Evolutionary conservation across 768 basidiomycete genomes (phyloP).

Genomic region (Termitomyces heimii): DNA sequence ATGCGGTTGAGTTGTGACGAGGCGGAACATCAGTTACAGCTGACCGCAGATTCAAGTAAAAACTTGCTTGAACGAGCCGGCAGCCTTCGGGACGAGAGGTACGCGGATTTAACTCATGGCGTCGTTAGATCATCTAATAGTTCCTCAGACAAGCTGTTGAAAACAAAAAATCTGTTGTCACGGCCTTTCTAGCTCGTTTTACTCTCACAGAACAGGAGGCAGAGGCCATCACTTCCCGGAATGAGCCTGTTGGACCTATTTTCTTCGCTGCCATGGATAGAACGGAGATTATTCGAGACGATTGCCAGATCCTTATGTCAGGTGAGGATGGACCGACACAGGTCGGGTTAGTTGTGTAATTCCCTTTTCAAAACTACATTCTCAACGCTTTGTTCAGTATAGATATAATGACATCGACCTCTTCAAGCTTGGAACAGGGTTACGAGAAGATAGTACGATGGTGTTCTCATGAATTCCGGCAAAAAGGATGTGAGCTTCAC

Average conservation of each 20-base stretch:
- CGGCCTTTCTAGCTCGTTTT: constrained; percentile 78
- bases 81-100: constrained; percentile 71
- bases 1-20: constrained; percentile 85
- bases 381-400: constrained; percentile 38
- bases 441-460: constrained; percentile 88
- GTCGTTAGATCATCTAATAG: background rate
- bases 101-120: constrained; percentile 10
- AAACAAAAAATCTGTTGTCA: constrained; percentile 66
- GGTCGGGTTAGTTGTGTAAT: constrained; percentile 52
- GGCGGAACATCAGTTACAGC: constrained; percentile 68
- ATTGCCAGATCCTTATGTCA: constrained; percentile 83
- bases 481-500: constrained; percentile 67
- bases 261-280: constrained; percentile 90
- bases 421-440: constrained; percentile 78
- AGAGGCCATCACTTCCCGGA: constrained; percentile 69
- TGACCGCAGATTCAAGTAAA: constrained; percentile 73
- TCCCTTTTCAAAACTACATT: background rate
- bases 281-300: constrained; percentile 73
- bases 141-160: constrained; percentile 58
- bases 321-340: constrained; percentile 76
- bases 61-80: constrained; percentile 80
- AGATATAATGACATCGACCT: constrained; percentile 85
- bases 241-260: constrained; percentile 63
- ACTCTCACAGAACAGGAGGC: constrained; percentile 73
- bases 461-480: constrained; percentile 79